phyloP scores from a whole-genome alignment of 768 basidiomycete genomes.

The Rickenella mellea region DNA sequence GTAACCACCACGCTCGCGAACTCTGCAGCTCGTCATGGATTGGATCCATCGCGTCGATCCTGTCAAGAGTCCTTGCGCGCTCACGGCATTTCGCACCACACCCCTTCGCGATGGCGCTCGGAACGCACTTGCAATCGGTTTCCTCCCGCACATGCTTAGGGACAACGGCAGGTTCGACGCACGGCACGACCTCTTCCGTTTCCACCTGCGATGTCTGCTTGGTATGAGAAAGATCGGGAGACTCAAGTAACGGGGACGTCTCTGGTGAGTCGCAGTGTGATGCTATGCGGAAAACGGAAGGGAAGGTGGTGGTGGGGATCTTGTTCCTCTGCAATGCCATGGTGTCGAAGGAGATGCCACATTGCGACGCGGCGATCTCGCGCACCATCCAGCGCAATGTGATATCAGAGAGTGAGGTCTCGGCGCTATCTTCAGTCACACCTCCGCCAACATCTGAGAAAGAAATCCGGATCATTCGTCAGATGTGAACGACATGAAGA shows the following conservation, averaged over 20 bases:
- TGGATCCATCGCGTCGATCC: conserved; percentile 35
- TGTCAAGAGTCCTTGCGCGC: conserved; percentile 14
- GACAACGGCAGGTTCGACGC: conserved; percentile 4
- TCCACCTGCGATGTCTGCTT: too few species aligned
- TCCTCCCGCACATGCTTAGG: too few species aligned
- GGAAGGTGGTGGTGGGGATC: conserved; percentile 18
- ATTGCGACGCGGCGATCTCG: conserved; percentile 45
- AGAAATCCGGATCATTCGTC: background rate
- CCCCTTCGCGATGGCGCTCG: conserved; percentile 6
- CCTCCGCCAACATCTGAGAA: conserved; percentile 64
- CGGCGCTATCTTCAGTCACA: conserved; percentile 30
- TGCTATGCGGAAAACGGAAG: background rate
- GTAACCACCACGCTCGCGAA: conserved; percentile 53
- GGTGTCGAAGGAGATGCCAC: conserved; percentile 50
- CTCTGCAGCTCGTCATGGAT: conserved; percentile 42
- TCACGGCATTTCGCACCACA: too few species aligned
- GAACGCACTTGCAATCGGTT: background rate
- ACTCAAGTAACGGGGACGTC: background rate
- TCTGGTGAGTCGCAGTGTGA: background rate
- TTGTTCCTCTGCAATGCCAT: conserved; percentile 34
- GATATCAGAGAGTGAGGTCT: conserved; percentile 46
- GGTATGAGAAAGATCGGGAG: background rate
- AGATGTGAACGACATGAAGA: background rate
- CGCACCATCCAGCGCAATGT: conserved; percentile 74
- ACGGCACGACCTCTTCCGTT: too few species aligned